Percentiles rank a stretch among this genome's conserved stretches.
phyloP scores from a whole-genome alignment of 331 rosid genomes.

The Quercus tomentella region DNA sequence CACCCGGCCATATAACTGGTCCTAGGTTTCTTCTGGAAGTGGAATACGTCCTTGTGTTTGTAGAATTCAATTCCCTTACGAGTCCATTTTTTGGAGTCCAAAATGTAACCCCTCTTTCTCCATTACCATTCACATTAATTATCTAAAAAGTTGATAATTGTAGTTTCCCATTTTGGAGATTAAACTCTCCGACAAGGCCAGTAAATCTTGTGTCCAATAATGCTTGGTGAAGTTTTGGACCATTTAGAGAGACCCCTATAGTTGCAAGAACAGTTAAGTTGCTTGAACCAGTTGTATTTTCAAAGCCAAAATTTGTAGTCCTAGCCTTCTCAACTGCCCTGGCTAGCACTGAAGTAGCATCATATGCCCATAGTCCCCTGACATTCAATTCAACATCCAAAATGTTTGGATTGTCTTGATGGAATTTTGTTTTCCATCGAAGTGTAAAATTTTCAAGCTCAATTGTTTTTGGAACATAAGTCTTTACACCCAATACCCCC shows the following conservation, averaged over 20 bases:
- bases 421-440: slow-evolving; percentile 30
- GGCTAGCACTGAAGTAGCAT: slow-evolving; percentile 48
- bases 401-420: not conserved
- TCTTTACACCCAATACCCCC: slow-evolving; percentile 48
- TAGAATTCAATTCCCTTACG: not conserved
- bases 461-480: slow-evolving; percentile 26
- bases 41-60: not conserved
- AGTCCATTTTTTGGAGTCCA: slow-evolving; percentile 36
- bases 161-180: not conserved
- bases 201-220: slow-evolving; percentile 1
- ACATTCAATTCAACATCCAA: slow-evolving; percentile 22
- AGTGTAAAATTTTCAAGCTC: slow-evolving; percentile 11
- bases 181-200: slow-evolving; percentile 26
- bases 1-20: slow-evolving; percentile 43
- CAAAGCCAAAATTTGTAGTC: not conserved
- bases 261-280: slow-evolving; percentile 6
- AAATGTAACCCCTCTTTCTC: not conserved
- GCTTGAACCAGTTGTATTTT: not conserved
- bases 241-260: slow-evolving; percentile 8
- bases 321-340: slow-evolving; percentile 32
- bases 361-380: slow-evolving; percentile 48
- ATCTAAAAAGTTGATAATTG: slow-evolving; percentile 9
- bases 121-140: slow-evolving; percentile 18
- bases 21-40: slow-evolving; percentile 13
- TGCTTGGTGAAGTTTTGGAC: not conserved